Percentiles rank a stretch among this genome's conserved stretches.
phyloP scores from a whole-genome alignment of 1,284 basidiomycete genomes.

The Trametes versicolor region DNA sequence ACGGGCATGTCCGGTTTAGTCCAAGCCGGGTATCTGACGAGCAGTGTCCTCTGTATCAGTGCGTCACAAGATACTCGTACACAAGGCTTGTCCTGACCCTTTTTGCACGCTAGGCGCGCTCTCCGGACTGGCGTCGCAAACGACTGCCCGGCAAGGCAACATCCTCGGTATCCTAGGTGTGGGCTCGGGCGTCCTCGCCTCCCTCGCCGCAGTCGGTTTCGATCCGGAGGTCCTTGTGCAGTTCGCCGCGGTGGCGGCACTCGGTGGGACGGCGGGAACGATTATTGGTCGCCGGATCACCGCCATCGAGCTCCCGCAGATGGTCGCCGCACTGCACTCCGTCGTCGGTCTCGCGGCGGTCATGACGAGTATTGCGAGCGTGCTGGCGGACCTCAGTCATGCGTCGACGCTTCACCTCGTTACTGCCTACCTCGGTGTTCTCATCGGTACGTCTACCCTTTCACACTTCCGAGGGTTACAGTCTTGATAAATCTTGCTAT shows the following conservation, averaged over 20 bases:
- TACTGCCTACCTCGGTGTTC: conserved; percentile 85
- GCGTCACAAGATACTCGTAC: conserved; percentile 29
- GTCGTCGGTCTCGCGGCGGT: conserved; percentile 89
- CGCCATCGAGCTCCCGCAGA: conserved; percentile 87
- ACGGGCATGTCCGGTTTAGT: conserved; percentile 87
- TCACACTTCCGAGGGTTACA: too few relatives aligned
- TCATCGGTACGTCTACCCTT: conserved; percentile 66
- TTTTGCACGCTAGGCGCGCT: conserved; percentile 62
- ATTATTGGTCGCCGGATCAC: conserved; percentile 84
- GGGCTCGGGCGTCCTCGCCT: conserved; percentile 80
- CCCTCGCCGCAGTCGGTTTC: conserved; percentile 84
- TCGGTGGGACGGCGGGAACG: conserved; percentile 74
- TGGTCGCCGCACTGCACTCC: conserved; percentile 77
- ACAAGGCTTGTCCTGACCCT: neutral
- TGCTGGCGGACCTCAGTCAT: conserved; percentile 73
- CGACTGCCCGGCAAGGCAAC: conserved; percentile 85
- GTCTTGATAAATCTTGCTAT: too few relatives aligned
- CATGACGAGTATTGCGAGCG: conserved; percentile 83
- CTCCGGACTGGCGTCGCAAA: conserved; percentile 78
- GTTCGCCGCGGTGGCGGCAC: conserved; percentile 77
- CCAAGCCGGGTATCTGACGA: conserved; percentile 85
- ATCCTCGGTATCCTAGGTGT: conserved; percentile 87
- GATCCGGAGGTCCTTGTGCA: conserved; percentile 77
- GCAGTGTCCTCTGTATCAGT: conserved; percentile 86
- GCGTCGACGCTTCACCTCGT: conserved; percentile 77